Evolutionary conservation across 306 rosid genomes (phyloP), one percentile per base, ranked within the genome.

Genomic region (Cucurbita moschata): DNA sequence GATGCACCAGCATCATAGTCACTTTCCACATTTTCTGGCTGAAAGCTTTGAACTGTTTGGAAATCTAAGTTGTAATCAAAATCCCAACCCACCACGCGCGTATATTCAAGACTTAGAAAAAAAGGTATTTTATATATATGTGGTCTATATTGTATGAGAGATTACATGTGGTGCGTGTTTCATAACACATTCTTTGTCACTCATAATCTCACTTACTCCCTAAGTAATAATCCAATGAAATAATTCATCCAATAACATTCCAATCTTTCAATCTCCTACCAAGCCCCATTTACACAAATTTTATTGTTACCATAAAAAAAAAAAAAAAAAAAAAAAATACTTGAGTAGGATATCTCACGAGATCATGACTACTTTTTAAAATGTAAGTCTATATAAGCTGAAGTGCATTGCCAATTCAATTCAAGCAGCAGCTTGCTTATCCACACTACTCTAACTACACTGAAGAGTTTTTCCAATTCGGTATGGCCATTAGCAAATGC

Each of bases 401-500:
- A 49, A 23, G 49, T 69, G 15, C 74, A 69, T 50, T 30, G 9
- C 30, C 26, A 69, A 0, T 14, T 49, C 74, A 47, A 69, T 1
- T 30, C 74, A 49, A 69, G 5, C 43, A 26, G 30, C 23, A 70
- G 4, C 7, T 69, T 69, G 14, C 44, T 69, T 49, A 69, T 50
- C 59, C 46, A 50, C n/a, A 50, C 1, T 50, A 70, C 59, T 50
- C 72, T 18, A 42, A 5, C 47, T 46, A 30, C 8, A 13, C 6
- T 13, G 19, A 47, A 47, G 42, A 13, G 19, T 13, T 46, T 23
- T 21, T 13, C 42, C 7, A 68, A 46, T 13, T 13, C 42, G 50
- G 4, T 50, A 69, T 69, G 83, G 75, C 72, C 54, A 18, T 35
- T 38, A 37, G n/a, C 50, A 78, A 76, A 60, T 56, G 68, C 46